These are phyloP conservation scores for Rhododendron kiyosumense DNA, from an alignment of 148 eudicot genomes.

Conservation along the genomic window DNA sequence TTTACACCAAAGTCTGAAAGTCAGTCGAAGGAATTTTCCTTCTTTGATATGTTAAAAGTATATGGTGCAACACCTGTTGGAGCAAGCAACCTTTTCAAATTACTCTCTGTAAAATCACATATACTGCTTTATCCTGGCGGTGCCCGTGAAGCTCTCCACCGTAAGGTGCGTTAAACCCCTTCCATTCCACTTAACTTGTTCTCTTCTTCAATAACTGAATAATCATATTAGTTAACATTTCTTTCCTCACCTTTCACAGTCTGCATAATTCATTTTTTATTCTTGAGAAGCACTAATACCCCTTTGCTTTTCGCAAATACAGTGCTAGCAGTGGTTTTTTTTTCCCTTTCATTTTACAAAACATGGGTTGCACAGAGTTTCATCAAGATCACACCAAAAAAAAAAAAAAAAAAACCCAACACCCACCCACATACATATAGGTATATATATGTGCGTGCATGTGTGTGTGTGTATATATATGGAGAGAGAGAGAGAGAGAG, in stretches of 20 bases:
- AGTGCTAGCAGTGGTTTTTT: not conserved
- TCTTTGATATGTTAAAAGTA: slow-evolving; percentile 42
- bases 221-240: not conserved
- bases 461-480: too few relatives aligned
- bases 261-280: not conserved
- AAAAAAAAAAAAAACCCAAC: not conserved
- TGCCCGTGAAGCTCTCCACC: slow-evolving; percentile 94
- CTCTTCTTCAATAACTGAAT: not conserved
- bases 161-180: slow-evolving; percentile 41
- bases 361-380: not conserved
- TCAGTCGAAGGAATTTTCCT: slow-evolving; percentile 31
- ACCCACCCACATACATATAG: not conserved
- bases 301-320: not conserved
- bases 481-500: too few relatives aligned
- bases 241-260: not conserved
- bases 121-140: slow-evolving; percentile 92
- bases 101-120: slow-evolving; percentile 59
- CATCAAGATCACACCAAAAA: not conserved
- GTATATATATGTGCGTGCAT: not conserved
- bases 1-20: slow-evolving; percentile 22
- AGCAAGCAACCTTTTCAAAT: slow-evolving; percentile 62
- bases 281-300: not conserved
- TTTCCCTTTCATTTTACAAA: not conserved
- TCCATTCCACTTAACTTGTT: not conserved
- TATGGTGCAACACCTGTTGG: slow-evolving; percentile 81